Percentiles rank a stretch among this genome's conserved stretches.
phyloP scores from a whole-genome alignment of 73 alveolate species.

The Paramecium sonneborni region DNA sequence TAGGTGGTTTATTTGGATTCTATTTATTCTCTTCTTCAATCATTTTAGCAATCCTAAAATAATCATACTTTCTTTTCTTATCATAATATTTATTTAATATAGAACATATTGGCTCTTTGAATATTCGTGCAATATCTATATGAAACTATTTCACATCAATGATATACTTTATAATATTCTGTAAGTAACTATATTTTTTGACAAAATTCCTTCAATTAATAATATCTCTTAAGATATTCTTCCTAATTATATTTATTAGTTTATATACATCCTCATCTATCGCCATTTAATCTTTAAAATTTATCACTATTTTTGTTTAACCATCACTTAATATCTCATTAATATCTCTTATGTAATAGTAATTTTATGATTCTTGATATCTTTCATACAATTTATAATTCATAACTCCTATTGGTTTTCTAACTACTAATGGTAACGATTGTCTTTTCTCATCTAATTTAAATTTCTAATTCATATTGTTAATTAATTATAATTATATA shows the following conservation, averaged over 20 bases:
- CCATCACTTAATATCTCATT: constrained; percentile 33
- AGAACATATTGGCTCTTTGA: constrained; percentile 48
- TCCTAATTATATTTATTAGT: constrained; percentile 21
- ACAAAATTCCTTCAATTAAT: constrained; percentile 46
- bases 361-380: constrained; percentile 15
- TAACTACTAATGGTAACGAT: neutral
- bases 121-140: constrained; percentile 58
- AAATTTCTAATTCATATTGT: constrained; percentile 36
- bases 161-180: constrained; percentile 55
- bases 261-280: constrained; percentile 28
- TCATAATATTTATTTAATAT: constrained; percentile 58
- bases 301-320: neutral
- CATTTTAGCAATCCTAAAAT: constrained; percentile 61
- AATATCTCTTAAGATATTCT: constrained; percentile 60
- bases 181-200: constrained; percentile 57
- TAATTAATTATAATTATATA: constrained; percentile 13
- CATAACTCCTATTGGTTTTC: neutral
- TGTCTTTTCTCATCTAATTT: constrained; percentile 3
- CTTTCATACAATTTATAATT: neutral
- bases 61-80: constrained; percentile 64
- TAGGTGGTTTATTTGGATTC: constrained; percentile 66
- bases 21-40: constrained; percentile 66
- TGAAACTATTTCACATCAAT: constrained; percentile 35
- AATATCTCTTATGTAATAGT: constrained; percentile 32
- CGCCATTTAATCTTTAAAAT: neutral